Evolutionary conservation across 2,329 filamentous ascomycete species (phyloP), one percentile per base, ranked within the genome.

Genomic region (Colletotrichum sp.): DNA sequence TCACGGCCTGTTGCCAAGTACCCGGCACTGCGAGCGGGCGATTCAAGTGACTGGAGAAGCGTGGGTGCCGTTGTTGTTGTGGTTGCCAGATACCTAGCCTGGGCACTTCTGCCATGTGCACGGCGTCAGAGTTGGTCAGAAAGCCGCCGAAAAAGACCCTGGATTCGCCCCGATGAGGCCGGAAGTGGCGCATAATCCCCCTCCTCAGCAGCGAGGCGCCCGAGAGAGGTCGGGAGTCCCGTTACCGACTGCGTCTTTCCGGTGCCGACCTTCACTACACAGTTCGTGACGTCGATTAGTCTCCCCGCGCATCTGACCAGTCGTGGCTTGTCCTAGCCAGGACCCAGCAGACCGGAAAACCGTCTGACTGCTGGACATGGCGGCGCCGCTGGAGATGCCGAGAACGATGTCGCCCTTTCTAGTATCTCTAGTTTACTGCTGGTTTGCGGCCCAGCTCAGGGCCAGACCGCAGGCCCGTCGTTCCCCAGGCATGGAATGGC

Each of bases 101-200:
- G 10, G 55, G 26, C 59, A 49, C 34, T 24, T 44, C 39, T 75
- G 49, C 72, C 44, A 68, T 75, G 72, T 44, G 44, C 70, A 75
- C 57, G 71, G 65, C 75, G 71, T 75, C 32, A 66, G 71, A 28
- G 44, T 63, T 69, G 55, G 36, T 34, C 60, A 75, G 34, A 66
- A 66, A 77, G 34, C 71, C 71, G 75, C 75, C 71, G 66, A 77
- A 39, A 72, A 44, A 36, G 64, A 74, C 71, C 70, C 74, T 74
- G 32, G 70, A 74, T 74, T 76, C 69, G 72, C 72, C 28, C 71
- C 59, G 65, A 74, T 70, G 24, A 34, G 60, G 71, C 65, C 71
- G 74, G 74, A 49, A 68, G 65, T 70, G 74, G 71, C 74, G 74
- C 39, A 49, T 44, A 44, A n/a, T 24, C 49, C 34, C 24, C 36